Evolutionary conservation across 768 basidiomycete genomes (phyloP).

Genomic region (Termitomyces sp.): DNA sequence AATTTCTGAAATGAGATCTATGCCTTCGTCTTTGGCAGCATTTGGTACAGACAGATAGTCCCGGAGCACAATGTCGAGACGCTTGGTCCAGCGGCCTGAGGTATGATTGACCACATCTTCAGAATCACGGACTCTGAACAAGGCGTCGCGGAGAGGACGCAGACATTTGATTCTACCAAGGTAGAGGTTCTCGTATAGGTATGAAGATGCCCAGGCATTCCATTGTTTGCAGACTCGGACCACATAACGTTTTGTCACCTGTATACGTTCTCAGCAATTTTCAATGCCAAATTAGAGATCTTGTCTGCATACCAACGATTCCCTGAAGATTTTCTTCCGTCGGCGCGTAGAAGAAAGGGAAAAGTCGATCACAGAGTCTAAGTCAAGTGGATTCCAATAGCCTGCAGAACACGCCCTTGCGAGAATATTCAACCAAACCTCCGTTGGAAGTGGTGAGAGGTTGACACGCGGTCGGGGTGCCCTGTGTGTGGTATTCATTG

Average conservation of each 20-base stretch:
- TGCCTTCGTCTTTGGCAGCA: neutral
- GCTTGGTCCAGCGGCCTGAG: constrained; percentile 14
- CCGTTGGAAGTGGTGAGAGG: constrained; percentile 22
- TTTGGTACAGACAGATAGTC: neutral
- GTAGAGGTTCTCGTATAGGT: constrained; percentile 22
- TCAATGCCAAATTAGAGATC: neutral
- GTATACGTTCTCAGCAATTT: neutral
- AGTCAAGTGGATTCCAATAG: constrained; percentile 18
- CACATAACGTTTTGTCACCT: constrained; percentile 23
- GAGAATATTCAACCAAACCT: constrained; percentile 25
- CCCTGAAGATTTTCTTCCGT: constrained; percentile 10
- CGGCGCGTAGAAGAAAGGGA: constrained; percentile 10
- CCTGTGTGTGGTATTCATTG: constrained; percentile 14
- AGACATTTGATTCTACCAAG: constrained; percentile 12
- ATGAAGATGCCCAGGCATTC: constrained; percentile 17
- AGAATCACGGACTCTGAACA: neutral
- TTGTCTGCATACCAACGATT: constrained; percentile 20
- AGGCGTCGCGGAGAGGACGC: constrained; percentile 8
- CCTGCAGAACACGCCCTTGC: constrained; percentile 17
- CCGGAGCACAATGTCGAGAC: constrained; percentile 18
- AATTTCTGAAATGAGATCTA: constrained; percentile 4
- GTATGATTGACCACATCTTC: neutral
- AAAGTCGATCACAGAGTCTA: constrained; percentile 13
- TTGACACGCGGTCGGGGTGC: constrained; percentile 2
- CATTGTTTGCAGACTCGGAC: constrained; percentile 24